Evolutionary conservation across 2,329 filamentous ascomycete genomes (phyloP), one percentile per base, ranked within the genome.

Genomic region (Cytospora leucostoma): DNA sequence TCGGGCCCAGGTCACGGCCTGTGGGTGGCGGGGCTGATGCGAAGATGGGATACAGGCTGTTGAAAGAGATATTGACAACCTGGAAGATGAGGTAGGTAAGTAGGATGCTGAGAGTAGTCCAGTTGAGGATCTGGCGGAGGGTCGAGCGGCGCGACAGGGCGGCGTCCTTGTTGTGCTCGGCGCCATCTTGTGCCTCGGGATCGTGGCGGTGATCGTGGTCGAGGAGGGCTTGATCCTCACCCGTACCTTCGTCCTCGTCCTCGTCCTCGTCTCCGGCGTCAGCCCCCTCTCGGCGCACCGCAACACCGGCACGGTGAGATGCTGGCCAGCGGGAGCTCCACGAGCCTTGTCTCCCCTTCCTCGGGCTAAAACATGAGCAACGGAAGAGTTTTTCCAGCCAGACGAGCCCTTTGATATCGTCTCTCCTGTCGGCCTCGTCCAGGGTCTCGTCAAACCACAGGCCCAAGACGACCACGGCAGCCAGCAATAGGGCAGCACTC

Each of bases 31-130:
- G 76, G 0, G 90, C 87, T 61, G 93, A 88, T 0, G 89, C 91
- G 70, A 98, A 99, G 60, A 98, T 94, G 0, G 95, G 95, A 71
- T 96, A 99, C 0, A 99, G 80, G 19, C 92, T 94, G 76, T 97
- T 97, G 82, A 93, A 99, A 4, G 92, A 93, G 68, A 97, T 92
- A 74, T 98, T 98, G 65, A 91, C 88, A 6, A 99, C 82, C 71
- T 97, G 93, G 73, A 98, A 99, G 56, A 98, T 89, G 51, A 97
- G 85, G 72, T 97, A 98, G 0, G 93, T 96, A 59, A 86, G 74
- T 7, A 99, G 84, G 0, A 99, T 83, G 3, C 96, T 79, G 13
- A 97, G 74, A 0, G 93, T 97, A 64, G 95, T 93, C 63, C 88
- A 84, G 71, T 91, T 96, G 57, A 94, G 82, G 1, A 97, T 71